These are phyloP conservation scores for Alternaria novae-zelandiae DNA, from an alignment of 2,329 filamentous ascomycete genomes.

Conservation along the genomic window DNA sequence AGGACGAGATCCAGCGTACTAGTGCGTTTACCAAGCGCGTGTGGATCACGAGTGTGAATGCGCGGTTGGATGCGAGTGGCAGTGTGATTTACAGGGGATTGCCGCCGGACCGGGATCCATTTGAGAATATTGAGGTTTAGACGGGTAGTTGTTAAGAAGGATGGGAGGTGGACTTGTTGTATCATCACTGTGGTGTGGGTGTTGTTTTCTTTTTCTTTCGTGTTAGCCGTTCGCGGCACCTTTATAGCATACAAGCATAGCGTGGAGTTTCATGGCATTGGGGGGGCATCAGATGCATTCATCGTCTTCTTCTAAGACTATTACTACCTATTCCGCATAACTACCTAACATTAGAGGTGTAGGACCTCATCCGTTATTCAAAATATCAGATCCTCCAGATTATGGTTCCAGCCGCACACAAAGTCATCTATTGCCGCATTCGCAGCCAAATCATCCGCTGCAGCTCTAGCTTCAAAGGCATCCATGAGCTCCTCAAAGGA, in stretches of 20 bases:
- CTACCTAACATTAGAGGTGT: background rate
- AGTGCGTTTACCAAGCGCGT: slow-evolving; percentile 74
- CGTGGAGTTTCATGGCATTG: background rate
- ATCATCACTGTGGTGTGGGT: background rate
- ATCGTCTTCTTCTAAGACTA: background rate
- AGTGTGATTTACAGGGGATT: slow-evolving; percentile 84
- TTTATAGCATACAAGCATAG: background rate
- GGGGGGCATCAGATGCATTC: background rate
- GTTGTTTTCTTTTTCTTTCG: background rate
- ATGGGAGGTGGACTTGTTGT: background rate
- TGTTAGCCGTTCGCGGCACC: background rate
- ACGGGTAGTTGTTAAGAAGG: background rate
- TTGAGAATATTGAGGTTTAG: slow-evolving; percentile 49
- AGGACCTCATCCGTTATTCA: background rate
- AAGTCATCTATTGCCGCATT: background rate
- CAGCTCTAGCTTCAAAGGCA: background rate
- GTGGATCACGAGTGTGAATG: slow-evolving; percentile 94
- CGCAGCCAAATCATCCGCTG: background rate
- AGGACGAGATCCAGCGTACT: slow-evolving; percentile 86
- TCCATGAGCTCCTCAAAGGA: background rate
- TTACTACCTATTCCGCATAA: background rate
- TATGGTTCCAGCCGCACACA: background rate
- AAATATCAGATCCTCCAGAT: background rate
- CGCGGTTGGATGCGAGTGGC: slow-evolving; percentile 81
- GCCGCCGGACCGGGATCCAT: slow-evolving; percentile 73